These are phyloP conservation scores for Starmerella ratchasimensis DNA, from an alignment of 805 yeast genomes.

Conservation along the genomic window DNA sequence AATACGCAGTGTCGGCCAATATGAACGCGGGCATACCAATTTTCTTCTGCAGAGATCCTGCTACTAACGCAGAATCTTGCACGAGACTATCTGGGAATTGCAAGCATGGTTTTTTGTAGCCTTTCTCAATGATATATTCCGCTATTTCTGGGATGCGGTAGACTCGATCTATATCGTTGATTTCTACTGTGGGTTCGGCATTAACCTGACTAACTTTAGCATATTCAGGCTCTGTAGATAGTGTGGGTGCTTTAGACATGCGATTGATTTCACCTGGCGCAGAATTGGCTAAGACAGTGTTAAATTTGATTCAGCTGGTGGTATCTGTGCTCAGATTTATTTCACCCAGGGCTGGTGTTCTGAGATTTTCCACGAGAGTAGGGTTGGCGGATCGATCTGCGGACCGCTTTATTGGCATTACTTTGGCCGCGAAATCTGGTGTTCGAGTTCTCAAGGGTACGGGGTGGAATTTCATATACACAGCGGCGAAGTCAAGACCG, in stretches of 20 bases:
- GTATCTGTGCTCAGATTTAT: too few relatives aligned
- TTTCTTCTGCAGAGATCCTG: conserved; percentile 26
- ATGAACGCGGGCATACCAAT: conserved; percentile 42
- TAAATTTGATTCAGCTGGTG: too few relatives aligned
- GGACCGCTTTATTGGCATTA: too few relatives aligned
- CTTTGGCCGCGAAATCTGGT: too few relatives aligned
- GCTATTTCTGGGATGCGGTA: conserved; percentile 43
- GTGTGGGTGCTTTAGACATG: conserved; percentile 44
- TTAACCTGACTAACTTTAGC: conserved; percentile 28
- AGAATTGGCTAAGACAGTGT: conserved; percentile 2
- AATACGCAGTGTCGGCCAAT: conserved; percentile 89
- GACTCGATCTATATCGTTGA: conserved; percentile 33
- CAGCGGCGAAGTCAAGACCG: not conserved
- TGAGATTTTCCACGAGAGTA: too few relatives aligned
- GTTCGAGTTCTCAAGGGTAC: too few relatives aligned
- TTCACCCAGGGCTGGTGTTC: too few relatives aligned
- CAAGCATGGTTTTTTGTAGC: conserved; percentile 48
- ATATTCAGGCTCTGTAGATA: conserved; percentile 64
- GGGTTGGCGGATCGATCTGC: too few relatives aligned
- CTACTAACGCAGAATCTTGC: conserved; percentile 62
- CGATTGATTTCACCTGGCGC: too few relatives aligned
- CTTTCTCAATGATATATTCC: conserved; percentile 28
- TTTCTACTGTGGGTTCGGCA: conserved; percentile 15
- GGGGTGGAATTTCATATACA: not conserved
- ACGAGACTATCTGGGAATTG: conserved; percentile 82